Evolutionary conservation across 805 yeast species (phyloP), one percentile per base, ranked within the genome.

Genomic region (Saccharomycopsis malanga): DNA sequence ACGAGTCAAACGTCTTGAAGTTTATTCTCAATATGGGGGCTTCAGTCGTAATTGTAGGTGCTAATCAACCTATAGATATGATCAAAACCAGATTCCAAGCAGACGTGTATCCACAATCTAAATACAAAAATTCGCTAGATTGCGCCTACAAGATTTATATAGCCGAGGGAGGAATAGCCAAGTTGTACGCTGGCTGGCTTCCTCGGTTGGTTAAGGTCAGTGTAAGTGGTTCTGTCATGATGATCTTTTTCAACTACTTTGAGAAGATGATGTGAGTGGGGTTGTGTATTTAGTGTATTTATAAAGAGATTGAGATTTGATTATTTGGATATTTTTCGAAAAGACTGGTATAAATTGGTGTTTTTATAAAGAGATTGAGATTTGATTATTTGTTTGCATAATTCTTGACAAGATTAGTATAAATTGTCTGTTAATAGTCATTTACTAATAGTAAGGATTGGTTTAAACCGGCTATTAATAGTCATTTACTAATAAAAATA

Each of bases 41-140:
- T 2, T 79, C 93, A 0, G 64, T 74, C 3, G 83, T 87, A 0
- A 94, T 86, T 24, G 84, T 87, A 20, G 77, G 76, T 0, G 67
- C 76, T 0, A 89, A 96, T 0, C 98, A 87, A 65, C 97, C 97
- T 0, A 68, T 89, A 24, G 97, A 89, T 65, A 86, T 87, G 2
- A 65, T 89, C 41, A 89, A 89, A 66, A 77, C 96, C 2, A 75
- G 95, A 58, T 77, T 88, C 77, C 96, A 88, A 64, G 77, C 87
- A 57, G 35, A 40, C 6, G 14, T 42, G 21, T 51, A 51, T 24
- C 34, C 23, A 7, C 76, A 79, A 57, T 77, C 81, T 58, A 56
- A 75, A 2, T 83, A 81, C 60, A 72, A 69, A 49, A 87, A 82
- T 63, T 69, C 87, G 4, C 63, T 83, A 57, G 73, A 77, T 17